phyloP scores from a whole-genome alignment of 306 rosid genomes.

The Cucurbita pepo region DNA sequence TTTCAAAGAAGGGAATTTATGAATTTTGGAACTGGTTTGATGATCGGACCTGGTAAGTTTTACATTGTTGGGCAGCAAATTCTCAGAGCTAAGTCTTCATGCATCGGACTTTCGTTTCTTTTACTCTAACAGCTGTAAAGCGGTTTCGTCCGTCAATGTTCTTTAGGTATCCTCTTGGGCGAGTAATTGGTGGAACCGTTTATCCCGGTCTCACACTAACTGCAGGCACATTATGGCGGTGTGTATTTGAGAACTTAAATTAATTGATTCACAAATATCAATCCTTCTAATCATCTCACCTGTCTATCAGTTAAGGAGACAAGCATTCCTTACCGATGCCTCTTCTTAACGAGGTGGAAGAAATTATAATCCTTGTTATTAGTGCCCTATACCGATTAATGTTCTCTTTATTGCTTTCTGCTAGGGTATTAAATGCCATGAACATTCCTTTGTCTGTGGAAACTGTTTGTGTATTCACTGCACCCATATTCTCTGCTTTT shows the following conservation, averaged over 20 bases:
- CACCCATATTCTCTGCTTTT: slow-evolving; percentile 93
- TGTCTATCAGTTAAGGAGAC: no score
- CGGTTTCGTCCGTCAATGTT: background rate
- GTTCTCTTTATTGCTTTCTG: slow-evolving; percentile 10
- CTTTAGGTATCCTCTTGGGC: slow-evolving; percentile 97
- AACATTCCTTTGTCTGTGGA: slow-evolving; percentile 96
- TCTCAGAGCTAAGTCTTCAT: background rate
- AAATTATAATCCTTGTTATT: background rate
- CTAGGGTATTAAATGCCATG: slow-evolving; percentile 66
- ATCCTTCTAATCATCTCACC: no score
- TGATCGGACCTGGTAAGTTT: slow-evolving; percentile 83
- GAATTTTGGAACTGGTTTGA: slow-evolving; percentile 99
- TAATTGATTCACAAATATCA: background rate
- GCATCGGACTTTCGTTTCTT: background rate
- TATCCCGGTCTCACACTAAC: slow-evolving; percentile 95
- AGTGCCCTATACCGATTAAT: slow-evolving; percentile 2
- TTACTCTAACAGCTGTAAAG: slow-evolving; percentile 13
- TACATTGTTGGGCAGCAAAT: background rate
- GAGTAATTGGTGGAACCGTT: slow-evolving; percentile 97
- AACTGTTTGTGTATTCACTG: slow-evolving; percentile 96
- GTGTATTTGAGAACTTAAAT: slow-evolving; percentile 15
- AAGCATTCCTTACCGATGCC: background rate
- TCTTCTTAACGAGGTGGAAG: background rate
- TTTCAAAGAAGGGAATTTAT: slow-evolving; percentile 88
- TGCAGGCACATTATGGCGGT: slow-evolving; percentile 90